Conservation (phyloP, 768 basidiomycete genomes). For the Phlebiopsis gigantea region DNA sequence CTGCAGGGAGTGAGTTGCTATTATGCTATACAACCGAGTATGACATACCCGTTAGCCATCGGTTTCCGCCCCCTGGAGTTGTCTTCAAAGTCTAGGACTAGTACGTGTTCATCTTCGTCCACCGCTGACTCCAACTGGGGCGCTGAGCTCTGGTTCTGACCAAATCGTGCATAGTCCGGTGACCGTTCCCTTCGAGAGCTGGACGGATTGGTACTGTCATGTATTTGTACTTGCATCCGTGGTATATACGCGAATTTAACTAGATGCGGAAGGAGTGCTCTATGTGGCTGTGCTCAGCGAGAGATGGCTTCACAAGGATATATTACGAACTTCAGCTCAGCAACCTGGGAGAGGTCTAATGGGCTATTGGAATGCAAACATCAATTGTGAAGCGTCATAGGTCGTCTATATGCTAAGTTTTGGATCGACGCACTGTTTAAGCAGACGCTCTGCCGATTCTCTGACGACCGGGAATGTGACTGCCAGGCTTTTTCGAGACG, state of each 20-base stretch:
- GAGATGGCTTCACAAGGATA: background rate
- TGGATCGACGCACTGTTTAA: conserved; percentile 55
- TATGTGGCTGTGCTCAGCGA: conserved; percentile 22
- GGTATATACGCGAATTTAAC: conserved; percentile 82
- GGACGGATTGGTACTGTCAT: conserved; percentile 29
- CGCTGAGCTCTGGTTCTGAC: conserved; percentile 9
- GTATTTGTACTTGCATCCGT: conserved; percentile 51
- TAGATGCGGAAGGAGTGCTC: conserved; percentile 76
- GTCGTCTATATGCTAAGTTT: background rate
- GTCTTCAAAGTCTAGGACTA: conserved; percentile 47
- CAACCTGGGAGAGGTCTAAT: conserved; percentile 68
- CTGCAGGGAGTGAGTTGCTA: background rate
- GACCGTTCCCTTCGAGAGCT: conserved; percentile 27
- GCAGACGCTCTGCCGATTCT: conserved; percentile 72
- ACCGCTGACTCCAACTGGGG: conserved; percentile 24
- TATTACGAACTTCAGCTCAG: conserved; percentile 70
- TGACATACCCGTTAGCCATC: conserved; percentile 23
- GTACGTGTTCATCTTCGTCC: conserved; percentile 43
- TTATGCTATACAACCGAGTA: background rate
- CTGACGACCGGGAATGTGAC: conserved; percentile 73
- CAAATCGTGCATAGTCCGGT: conserved; percentile 35
- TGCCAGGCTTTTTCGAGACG: conserved; percentile 73
- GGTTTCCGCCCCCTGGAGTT: conserved; percentile 30
- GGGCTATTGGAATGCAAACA: conserved; percentile 43
- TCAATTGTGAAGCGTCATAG: background rate